phyloP scores from a whole-genome alignment of 73 alveolate species.

The Tetrahymena thermophila region DNA sequence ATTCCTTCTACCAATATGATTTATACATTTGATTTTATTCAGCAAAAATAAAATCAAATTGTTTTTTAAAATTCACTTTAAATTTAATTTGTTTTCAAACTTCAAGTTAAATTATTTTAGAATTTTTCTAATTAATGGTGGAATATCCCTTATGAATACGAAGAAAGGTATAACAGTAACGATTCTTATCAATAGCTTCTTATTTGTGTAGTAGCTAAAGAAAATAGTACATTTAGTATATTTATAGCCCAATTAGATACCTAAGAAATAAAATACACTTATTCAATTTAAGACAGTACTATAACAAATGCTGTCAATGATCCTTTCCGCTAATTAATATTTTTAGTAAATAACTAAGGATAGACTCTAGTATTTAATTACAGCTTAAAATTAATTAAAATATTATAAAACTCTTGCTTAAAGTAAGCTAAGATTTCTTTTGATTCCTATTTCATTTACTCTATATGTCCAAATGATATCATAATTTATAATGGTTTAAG shows the following conservation, averaged over 20 bases:
- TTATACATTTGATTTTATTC: background rate
- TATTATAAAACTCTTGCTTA: background rate
- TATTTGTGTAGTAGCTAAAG: background rate
- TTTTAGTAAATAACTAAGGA: background rate
- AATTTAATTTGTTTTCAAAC: background rate
- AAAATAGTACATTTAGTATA: no score
- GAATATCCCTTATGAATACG: background rate
- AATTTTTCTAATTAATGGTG: background rate
- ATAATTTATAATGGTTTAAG: background rate
- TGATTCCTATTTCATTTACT: background rate
- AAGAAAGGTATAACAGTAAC: background rate
- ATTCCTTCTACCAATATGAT: background rate
- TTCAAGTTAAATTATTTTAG: background rate
- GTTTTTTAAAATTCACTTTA: no score
- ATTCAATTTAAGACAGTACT: background rate
- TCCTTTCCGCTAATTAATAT: background rate
- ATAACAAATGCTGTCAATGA: background rate
- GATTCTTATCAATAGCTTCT: background rate
- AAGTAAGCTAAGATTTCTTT: background rate
- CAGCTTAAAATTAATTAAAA: background rate
- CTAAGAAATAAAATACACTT: no score
- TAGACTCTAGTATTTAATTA: background rate
- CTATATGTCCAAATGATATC: background rate
- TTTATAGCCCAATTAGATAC: background rate
- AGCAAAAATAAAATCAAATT: no score